These are phyloP conservation scores for Fagus sylvatica DNA, from an alignment of 306 rosid genomes.

Conservation along the genomic window DNA sequence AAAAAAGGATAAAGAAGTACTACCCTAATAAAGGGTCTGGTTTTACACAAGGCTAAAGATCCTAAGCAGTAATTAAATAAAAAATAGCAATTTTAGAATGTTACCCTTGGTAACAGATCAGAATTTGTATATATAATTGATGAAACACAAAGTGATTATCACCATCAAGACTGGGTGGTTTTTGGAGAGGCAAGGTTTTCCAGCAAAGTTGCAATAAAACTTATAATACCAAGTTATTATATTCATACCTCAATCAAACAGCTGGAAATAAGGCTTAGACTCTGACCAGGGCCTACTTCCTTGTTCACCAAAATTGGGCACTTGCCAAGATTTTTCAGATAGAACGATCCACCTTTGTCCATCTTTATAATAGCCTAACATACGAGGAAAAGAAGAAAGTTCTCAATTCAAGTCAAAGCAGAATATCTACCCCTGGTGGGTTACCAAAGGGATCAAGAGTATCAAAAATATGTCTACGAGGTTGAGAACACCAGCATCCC, in stretches of 20 bases:
- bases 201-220: background rate
- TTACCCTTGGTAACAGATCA: background rate
- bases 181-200: too few species aligned
- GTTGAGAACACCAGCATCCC: too few species aligned
- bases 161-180: background rate
- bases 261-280: conserved; percentile 56
- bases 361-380: too few species aligned
- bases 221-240: background rate
- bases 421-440: too few species aligned
- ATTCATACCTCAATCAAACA: conserved; percentile 79
- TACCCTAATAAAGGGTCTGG: background rate
- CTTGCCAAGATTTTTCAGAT: too few species aligned
- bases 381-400: too few species aligned
- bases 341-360: too few species aligned
- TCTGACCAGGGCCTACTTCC: conserved; percentile 46
- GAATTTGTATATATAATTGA: background rate
- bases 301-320: too few species aligned
- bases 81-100: background rate
- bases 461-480: too few species aligned
- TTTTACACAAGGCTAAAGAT: background rate
- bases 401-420: too few species aligned
- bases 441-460: too few species aligned
- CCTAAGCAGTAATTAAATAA: background rate
- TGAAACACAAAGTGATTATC: background rate
- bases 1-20: background rate